Percentiles rank a stretch among this genome's conserved stretches.
These are phyloP conservation scores for Ambrosiella cleistominuta DNA, from an alignment of 2,329 filamentous ascomycete genomes.

Conservation along the genomic window DNA sequence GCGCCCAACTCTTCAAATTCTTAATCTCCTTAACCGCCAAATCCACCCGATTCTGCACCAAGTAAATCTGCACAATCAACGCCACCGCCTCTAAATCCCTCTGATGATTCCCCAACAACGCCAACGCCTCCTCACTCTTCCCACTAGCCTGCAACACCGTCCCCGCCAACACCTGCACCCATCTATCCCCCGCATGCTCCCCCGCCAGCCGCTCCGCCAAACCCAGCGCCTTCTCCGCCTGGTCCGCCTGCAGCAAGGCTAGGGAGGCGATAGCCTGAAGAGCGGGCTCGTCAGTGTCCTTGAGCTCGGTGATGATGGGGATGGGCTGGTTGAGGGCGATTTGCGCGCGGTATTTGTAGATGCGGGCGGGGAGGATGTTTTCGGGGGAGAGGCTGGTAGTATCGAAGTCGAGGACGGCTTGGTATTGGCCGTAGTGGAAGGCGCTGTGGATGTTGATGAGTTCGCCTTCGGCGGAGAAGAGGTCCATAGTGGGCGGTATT, in stretches of 20 bases:
- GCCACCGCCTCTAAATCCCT: conserved; percentile 68
- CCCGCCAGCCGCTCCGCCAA: conserved; percentile 50
- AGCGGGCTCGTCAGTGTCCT: conserved; percentile 45
- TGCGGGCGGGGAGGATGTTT: conserved; percentile 58
- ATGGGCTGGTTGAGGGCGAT: conserved; percentile 65
- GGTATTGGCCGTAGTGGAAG: conserved; percentile 70
- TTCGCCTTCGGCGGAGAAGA: conserved; percentile 54
- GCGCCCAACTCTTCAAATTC: conserved; percentile 78
- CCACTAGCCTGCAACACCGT: conserved; percentile 65
- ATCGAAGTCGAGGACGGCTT: conserved; percentile 72
- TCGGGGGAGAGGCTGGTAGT: conserved; percentile 58
- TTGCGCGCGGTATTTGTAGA: conserved; percentile 66
- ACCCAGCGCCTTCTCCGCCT: conserved; percentile 42
- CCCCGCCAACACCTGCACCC: conserved; percentile 67
- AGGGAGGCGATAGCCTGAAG: conserved; percentile 60
- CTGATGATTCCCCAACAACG: conserved; percentile 64
- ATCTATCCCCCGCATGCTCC: conserved; percentile 52
- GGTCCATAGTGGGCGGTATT: conserved; percentile 37
- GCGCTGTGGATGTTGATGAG: conserved; percentile 53
- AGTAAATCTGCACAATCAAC: conserved; percentile 78
- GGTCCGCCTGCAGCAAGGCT: conserved; percentile 46
- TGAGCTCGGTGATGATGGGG: conserved; percentile 52
- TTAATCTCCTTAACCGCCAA: conserved; percentile 79
- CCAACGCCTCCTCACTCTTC: conserved; percentile 70
- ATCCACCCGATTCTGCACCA: conserved; percentile 80